Percentiles rank a stretch among this genome's conserved stretches.
phyloP scores from a whole-genome alignment of 108 stramenopile genomes.

The Seminavis robusta region DNA sequence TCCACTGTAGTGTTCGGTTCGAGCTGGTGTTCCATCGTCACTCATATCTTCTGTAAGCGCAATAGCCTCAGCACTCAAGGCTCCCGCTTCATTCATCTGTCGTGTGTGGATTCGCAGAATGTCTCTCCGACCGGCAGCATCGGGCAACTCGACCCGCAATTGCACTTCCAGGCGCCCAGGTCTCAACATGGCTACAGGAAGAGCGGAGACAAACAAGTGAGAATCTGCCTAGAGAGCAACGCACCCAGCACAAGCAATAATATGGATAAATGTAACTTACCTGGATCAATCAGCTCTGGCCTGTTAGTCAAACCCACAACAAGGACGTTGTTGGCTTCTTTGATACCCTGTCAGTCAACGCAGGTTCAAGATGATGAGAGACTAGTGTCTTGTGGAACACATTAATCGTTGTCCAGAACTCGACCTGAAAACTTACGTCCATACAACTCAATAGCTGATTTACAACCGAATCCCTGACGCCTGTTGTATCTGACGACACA shows the following conservation, averaged over 20 bases:
- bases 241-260: background rate
- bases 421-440: no score
- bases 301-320: conserved; percentile 89
- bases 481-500: conserved; percentile 58
- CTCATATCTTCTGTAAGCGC: conserved; percentile 54
- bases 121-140: conserved; percentile 62
- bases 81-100: conserved; percentile 77
- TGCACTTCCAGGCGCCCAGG: conserved; percentile 91
- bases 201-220: no score
- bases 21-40: conserved; percentile 55
- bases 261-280: conserved; percentile 18
- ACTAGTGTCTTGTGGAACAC: no score
- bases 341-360: no score
- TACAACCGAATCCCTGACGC: conserved; percentile 81
- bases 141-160: conserved; percentile 74
- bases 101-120: conserved; percentile 87
- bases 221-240: background rate
- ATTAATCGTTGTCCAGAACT: no score
- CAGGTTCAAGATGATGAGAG: no score
- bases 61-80: conserved; percentile 43
- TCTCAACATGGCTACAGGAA: conserved; percentile 69
- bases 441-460: conserved; percentile 91
- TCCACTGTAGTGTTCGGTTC: conserved; percentile 82
- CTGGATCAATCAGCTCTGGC: conserved; percentile 82
- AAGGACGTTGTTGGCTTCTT: conserved; percentile 64